Evolutionary conservation across 306 rosid genomes (phyloP).

Genomic region (Malus sylvestris): DNA sequence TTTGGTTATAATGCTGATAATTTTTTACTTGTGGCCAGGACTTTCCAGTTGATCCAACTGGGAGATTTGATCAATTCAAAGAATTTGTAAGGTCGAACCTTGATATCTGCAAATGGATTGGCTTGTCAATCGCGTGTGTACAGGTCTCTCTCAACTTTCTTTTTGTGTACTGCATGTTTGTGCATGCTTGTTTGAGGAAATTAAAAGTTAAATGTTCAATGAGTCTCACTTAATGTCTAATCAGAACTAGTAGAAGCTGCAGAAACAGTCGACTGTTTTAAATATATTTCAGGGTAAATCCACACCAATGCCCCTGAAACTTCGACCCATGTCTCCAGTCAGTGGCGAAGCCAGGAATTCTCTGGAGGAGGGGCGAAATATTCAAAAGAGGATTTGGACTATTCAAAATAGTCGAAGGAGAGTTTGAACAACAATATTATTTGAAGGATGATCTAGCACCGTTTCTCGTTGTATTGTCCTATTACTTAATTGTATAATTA

Average conservation of each 20-base stretch:
- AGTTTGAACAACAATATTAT: too few relatives aligned
- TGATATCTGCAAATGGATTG: conserved; percentile 67
- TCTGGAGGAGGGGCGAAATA: too few relatives aligned
- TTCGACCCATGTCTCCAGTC: background rate
- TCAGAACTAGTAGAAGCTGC: background rate
- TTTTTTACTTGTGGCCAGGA: conserved; percentile 38
- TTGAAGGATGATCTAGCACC: too few relatives aligned
- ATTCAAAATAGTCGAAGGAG: too few relatives aligned
- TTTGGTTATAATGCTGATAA: conserved; percentile 2
- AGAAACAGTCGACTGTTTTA: background rate
- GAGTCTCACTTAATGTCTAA: background rate
- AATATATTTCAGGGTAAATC: background rate
- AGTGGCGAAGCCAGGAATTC: too few relatives aligned
- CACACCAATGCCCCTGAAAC: background rate
- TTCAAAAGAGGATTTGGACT: too few relatives aligned
- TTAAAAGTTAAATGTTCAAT: background rate
- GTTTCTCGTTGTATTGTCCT: too few relatives aligned
- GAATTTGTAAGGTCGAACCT: conserved; percentile 54
- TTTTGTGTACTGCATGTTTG: conserved; percentile 4
- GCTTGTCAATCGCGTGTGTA: conserved; percentile 50
- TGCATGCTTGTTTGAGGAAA: background rate
- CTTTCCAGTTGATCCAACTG: conserved; percentile 69
- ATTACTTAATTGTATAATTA: too few relatives aligned
- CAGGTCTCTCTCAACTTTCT: conserved; percentile 43
- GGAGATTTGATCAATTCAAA: conserved; percentile 56